Evolutionary conservation across 2,329 filamentous ascomycete genomes (phyloP), one percentile per base, ranked within the genome.

Genomic region (Xylaria sp.): DNA sequence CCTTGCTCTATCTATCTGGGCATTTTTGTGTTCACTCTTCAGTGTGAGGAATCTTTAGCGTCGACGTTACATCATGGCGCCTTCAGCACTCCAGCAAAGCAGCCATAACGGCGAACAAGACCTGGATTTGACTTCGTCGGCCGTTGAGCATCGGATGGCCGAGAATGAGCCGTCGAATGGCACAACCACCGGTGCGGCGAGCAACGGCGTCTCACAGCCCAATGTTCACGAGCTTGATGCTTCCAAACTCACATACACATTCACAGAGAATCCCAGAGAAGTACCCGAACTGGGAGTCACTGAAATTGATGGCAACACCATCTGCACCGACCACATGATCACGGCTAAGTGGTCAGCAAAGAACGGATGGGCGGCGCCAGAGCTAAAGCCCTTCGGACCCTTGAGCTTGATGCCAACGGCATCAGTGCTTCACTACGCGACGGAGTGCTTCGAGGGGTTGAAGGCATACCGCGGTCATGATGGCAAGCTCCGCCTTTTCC

Each of bases 291-390:
- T 73, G 17, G 79, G 78, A 13, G 68, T 78, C 38, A 73, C 74
- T 56, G 74, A 70, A 17, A 67, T 74, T 60, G 73, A 83, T 59
- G 85, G 83, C 72, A 72, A 76, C 69, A 88, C 85, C 71, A 82
- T 89, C 77, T 88, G 86, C 84, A 94, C 92, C 71, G 94, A 97
- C 84, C 94, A 97, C 85, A 97, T 97, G 93, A 84, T 92, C 71
- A 89, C 87, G 59, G 88, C 83, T 36, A 81, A 83, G 66, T 93
- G 91, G 91, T 88, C 85, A 11, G 80, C 80, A 6, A 80, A 81
- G 59, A 76, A 79, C 15, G 91, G 91, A 64, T 93, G 91, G 91
- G 83, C 84, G 44, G 83, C 86, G 1, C 91, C 91, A 0, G 83
- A 88, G 70, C 83, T 93, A 51, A 85, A 85, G 73, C 89, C 90